Evolutionary conservation across 2,329 filamentous ascomycete genomes (phyloP).

Genomic region (Colletotrichum noveboracense): DNA sequence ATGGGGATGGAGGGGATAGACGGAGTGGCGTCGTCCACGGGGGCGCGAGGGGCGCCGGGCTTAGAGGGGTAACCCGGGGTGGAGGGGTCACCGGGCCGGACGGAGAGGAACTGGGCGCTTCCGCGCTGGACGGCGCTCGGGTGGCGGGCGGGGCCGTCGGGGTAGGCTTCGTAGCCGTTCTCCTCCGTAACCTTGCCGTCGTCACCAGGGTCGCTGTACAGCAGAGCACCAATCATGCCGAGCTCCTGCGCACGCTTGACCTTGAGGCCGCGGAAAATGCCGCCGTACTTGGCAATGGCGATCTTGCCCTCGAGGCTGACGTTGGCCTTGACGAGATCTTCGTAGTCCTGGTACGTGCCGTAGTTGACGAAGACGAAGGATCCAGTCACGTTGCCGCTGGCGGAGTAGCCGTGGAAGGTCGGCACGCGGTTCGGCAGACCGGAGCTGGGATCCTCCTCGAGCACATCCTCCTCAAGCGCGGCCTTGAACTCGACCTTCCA

Average conservation of each 20-base stretch:
- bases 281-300: slow-evolving; percentile 83
- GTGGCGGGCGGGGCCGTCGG: slow-evolving; percentile 84
- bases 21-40: slow-evolving; percentile 74
- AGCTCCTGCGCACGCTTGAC: slow-evolving; percentile 91
- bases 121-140: slow-evolving; percentile 90
- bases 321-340: slow-evolving; percentile 78
- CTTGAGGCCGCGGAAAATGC: slow-evolving; percentile 88
- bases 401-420: slow-evolving; percentile 94
- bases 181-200: slow-evolving; percentile 82
- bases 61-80: slow-evolving; percentile 94
- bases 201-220: slow-evolving; percentile 90
- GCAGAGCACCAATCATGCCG: slow-evolving; percentile 83
- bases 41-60: slow-evolving; percentile 79
- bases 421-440: slow-evolving; percentile 76
- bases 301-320: slow-evolving; percentile 84
- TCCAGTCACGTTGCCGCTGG: slow-evolving; percentile 88
- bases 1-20: slow-evolving; percentile 91
- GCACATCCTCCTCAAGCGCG: slow-evolving; percentile 80
- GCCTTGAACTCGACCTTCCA: slow-evolving; percentile 79
- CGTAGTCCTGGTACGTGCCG: slow-evolving; percentile 84
- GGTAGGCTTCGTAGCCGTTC: slow-evolving; percentile 81
- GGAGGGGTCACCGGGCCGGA: slow-evolving; percentile 74
- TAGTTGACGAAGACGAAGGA: slow-evolving; percentile 91
- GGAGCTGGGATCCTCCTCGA: slow-evolving; percentile 83
- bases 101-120: slow-evolving; percentile 81